These are phyloP conservation scores for Monosporozyma solicola DNA, from an alignment of 805 yeast genomes.

Conservation along the genomic window DNA sequence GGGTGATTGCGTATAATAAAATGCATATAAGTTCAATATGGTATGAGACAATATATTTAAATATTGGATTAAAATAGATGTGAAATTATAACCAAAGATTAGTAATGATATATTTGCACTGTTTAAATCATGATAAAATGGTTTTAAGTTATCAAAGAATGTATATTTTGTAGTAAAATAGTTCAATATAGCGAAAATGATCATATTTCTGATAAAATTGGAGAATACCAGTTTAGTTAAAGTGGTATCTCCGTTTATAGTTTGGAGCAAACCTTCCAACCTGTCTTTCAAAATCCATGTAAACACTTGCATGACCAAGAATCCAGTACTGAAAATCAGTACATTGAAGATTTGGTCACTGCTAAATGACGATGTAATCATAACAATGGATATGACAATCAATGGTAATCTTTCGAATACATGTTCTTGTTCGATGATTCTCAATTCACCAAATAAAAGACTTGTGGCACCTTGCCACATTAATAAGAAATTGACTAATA, in stretches of 20 bases:
- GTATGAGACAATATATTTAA: constrained; percentile 24
- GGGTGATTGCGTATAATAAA: constrained; percentile 18
- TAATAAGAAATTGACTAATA: constrained; percentile 31
- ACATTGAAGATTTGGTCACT: constrained; percentile 41
- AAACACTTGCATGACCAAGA: constrained; percentile 53
- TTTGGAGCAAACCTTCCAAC: constrained; percentile 41
- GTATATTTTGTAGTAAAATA: constrained; percentile 14
- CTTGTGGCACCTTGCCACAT: constrained; percentile 43
- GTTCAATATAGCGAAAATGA: constrained; percentile 42
- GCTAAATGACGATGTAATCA: constrained; percentile 46
- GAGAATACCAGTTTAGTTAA: constrained; percentile 24
- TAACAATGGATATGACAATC: constrained; percentile 52
- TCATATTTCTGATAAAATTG: constrained; percentile 28
- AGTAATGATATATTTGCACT: constrained; percentile 35
- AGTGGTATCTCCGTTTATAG: constrained; percentile 29
- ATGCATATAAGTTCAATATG: constrained; percentile 42
- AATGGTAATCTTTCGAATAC: constrained; percentile 56
- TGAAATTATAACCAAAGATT: constrained; percentile 69
- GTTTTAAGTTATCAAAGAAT: constrained; percentile 21
- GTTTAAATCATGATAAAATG: constrained; percentile 31
- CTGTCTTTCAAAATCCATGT: constrained; percentile 61
- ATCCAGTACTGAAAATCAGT: constrained; percentile 29
- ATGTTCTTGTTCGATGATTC: constrained; percentile 70
- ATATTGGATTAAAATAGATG: constrained; percentile 49
- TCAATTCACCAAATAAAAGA: constrained; percentile 62